A percentile compares a stretch with the other conserved stretches of the same genome.
phyloP scores from a whole-genome alignment of 108 stramenopile genomes.

The Discostella pseudostelligera region DNA sequence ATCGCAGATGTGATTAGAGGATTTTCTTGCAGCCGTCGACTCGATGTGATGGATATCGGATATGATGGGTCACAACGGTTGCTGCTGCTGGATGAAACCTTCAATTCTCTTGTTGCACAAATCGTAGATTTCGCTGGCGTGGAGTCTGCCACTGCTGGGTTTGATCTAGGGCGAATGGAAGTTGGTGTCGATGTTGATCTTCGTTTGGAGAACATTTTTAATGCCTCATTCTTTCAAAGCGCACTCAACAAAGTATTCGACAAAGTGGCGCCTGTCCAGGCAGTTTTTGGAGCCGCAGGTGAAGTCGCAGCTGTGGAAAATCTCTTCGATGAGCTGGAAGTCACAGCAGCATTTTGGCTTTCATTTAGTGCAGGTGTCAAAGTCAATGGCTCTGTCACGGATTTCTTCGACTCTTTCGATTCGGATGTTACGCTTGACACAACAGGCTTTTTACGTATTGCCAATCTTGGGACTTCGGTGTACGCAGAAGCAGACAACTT shows the following conservation, averaged over 20 bases:
- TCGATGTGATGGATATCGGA: constrained; percentile 8
- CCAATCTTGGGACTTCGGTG: constrained; percentile 7
- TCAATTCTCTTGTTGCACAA: not conserved
- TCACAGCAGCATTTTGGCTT: constrained; percentile 16
- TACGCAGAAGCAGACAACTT: constrained; percentile 2
- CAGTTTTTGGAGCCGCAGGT: constrained; percentile 20
- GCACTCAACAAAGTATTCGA: constrained; percentile 11
- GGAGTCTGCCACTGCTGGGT: constrained; percentile 11
- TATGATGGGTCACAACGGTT: constrained; percentile 10
- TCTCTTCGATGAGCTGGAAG: not conserved
- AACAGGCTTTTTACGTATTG: constrained; percentile 4
- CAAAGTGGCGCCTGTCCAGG: constrained; percentile 8
- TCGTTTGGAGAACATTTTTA: constrained; percentile 10
- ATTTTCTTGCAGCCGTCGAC: not conserved
- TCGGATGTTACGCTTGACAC: not conserved
- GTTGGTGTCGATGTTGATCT: constrained; percentile 22
- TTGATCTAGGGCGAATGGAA: constrained; percentile 15
- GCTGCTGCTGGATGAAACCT: constrained; percentile 4
- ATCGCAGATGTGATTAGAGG: not conserved
- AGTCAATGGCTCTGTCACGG: not conserved
- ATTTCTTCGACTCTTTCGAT: constrained; percentile 2
- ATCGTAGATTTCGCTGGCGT: not conserved
- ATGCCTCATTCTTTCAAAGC: constrained; percentile 5
- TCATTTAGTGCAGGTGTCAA: constrained; percentile 18
- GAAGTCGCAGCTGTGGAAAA: not conserved